These are phyloP conservation scores for Lactifluus pinguis DNA, from an alignment of 768 basidiomycete species.

Conservation along the genomic window DNA sequence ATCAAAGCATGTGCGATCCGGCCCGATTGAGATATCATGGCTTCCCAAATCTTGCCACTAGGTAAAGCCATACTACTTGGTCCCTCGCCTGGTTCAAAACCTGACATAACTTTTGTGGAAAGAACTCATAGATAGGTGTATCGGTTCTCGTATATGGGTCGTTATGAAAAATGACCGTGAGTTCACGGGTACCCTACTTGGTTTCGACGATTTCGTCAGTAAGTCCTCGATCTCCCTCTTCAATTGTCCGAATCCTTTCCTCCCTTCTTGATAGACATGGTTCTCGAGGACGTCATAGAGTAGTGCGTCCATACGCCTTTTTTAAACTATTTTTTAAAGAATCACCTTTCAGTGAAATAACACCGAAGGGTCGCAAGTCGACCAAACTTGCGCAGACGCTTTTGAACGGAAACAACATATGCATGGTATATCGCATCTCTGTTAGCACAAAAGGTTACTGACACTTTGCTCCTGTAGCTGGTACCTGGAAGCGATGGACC, in stretches of 20 bases:
- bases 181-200: constrained; percentile 89
- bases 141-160: constrained; percentile 95
- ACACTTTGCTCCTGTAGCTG: constrained; percentile 34
- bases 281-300: constrained; percentile 93
- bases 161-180: constrained; percentile 97
- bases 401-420: constrained; percentile 92
- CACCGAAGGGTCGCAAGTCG: constrained; percentile 70
- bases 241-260: not conserved
- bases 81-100: not conserved
- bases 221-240: constrained; percentile 34
- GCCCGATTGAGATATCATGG: constrained; percentile 40
- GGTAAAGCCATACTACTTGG: constrained; percentile 35
- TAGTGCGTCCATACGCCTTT: constrained; percentile 50
- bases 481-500: constrained; percentile 68
- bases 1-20: not conserved
- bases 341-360: constrained; percentile 55
- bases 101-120: constrained; percentile 1
- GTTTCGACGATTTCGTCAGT: constrained; percentile 99
- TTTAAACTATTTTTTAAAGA: not conserved
- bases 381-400: constrained; percentile 83
- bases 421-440: constrained; percentile 55
- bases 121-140: constrained; percentile 97
- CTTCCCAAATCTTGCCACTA: constrained; percentile 89
- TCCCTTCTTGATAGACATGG: constrained; percentile 55
- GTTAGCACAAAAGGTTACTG: not conserved